Evolutionary conservation across 345 rosid species (phyloP), one percentile per base, ranked within the genome.

Genomic region (Brassica rapa): DNA sequence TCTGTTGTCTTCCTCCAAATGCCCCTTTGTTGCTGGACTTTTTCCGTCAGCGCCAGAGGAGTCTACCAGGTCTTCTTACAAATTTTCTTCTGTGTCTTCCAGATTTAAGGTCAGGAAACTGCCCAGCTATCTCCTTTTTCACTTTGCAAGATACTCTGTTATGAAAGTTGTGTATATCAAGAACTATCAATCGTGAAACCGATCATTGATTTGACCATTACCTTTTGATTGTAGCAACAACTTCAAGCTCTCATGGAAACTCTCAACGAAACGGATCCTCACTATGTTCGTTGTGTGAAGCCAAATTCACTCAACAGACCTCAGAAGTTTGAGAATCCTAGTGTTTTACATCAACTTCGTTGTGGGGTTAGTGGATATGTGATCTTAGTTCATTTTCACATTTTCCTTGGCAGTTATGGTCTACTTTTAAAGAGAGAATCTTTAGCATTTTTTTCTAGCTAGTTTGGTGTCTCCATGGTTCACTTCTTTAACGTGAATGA

Each of bases 231-330:
- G 43, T 73, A 95, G 99, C 99, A 93, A 93, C 99, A 95, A 94
- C 98, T 95, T 84, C 99, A 95, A 84, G 82, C 99, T 16, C 97
- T 95, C 63, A 91, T 92, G 99, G 98, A 95, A 85, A 95, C 96
- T 15, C 99, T 95, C 80, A 93, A 80, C 86, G 57, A 85, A 65
- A 95, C 99, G 3, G 96, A 93, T 82, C 98, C 98, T 83, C 98
- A 94, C 81, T 94, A 94, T 81, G 87, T 94, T 84, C 98, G 98
- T 27, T 94, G 99, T 82, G 98, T 95, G 86, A 95, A 95, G 89
- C 99, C 99, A 53, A 95, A 93, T 83, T 95, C 98, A 51, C 82
- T 88, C 66, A 93, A 95, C 83, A 87, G 81, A 67, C 98, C 99
- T 74, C 90, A 95, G 61, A 91, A 87, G 73, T 95, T 95, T 80